Percentiles rank a stretch among this genome's conserved stretches.
phyloP scores from a whole-genome alignment of 768 basidiomycete genomes.

The Dioszegia crocea region DNA sequence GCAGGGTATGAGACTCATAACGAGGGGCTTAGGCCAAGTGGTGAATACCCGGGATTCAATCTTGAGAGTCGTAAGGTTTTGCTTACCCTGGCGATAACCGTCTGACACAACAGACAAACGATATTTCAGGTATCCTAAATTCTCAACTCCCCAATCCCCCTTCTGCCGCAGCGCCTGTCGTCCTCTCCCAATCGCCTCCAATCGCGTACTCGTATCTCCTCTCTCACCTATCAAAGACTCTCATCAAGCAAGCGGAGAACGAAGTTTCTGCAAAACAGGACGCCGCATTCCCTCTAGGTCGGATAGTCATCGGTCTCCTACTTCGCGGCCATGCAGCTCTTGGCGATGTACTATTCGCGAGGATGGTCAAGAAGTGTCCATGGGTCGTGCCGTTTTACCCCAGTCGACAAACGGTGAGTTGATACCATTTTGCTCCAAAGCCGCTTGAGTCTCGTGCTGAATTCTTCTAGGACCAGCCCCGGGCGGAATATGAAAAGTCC shows the following conservation, averaged over 20 bases:
- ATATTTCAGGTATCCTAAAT: slow-evolving; percentile 53
- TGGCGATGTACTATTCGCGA: slow-evolving; percentile 71
- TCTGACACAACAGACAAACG: slow-evolving; percentile 42
- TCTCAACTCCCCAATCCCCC: slow-evolving; percentile 18
- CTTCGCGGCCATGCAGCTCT: slow-evolving; percentile 61
- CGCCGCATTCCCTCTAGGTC: slow-evolving; percentile 76
- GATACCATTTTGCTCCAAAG: no score
- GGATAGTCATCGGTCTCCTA: slow-evolving; percentile 64
- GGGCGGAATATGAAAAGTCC: slow-evolving; percentile 51
- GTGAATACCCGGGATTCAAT: slow-evolving; percentile 38
- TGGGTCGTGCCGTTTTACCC: slow-evolving; percentile 74
- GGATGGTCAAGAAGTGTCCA: slow-evolving; percentile 80
- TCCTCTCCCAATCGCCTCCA: slow-evolving; percentile 43
- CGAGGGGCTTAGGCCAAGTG: slow-evolving; percentile 44
- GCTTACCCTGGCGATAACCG: neutral
- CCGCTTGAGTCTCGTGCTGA: slow-evolving; percentile 1
- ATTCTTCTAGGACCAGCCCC: slow-evolving; percentile 44
- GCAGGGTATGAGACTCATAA: slow-evolving; percentile 40
- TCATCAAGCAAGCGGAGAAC: slow-evolving; percentile 86
- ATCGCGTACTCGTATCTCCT: slow-evolving; percentile 64
- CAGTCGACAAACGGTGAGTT: slow-evolving; percentile 55
- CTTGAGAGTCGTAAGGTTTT: slow-evolving; percentile 35
- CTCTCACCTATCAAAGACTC: slow-evolving; percentile 80
- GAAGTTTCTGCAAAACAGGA: slow-evolving; percentile 86
- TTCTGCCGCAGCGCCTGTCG: slow-evolving; percentile 22